Evolutionary conservation across 768 basidiomycete genomes (phyloP).

Genomic region (Pleurotus platypus): DNA sequence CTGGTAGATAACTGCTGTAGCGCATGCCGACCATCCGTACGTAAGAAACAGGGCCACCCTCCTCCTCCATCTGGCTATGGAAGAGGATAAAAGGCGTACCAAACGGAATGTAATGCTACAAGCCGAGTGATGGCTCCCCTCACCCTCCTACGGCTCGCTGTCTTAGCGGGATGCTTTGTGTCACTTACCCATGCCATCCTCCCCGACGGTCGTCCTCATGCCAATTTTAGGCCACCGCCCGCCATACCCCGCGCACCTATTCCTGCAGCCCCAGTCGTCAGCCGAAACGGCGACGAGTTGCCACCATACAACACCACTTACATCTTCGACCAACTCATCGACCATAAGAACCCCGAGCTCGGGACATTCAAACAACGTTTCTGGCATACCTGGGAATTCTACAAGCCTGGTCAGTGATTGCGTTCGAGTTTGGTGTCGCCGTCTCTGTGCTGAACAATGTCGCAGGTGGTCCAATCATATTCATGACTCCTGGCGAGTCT

Average conservation of each 20-base stretch:
- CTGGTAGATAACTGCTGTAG: too few relatives aligned
- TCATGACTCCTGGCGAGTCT: conserved; percentile 64
- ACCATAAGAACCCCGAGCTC: conserved; percentile 48
- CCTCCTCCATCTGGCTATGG: too few relatives aligned
- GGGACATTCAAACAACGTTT: conserved; percentile 76
- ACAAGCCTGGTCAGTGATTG: conserved; percentile 40
- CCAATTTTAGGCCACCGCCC: conserved; percentile 35
- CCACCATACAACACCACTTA: conserved; percentile 47
- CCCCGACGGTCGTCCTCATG: conserved; percentile 36
- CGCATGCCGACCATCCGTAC: too few relatives aligned
- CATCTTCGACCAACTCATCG: conserved; percentile 55
- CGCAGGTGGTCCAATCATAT: conserved; percentile 55
- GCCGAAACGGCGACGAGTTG: conserved; percentile 37
- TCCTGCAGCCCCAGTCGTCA: conserved; percentile 30
- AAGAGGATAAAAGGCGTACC: not conserved
- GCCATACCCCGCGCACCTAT: conserved; percentile 28
- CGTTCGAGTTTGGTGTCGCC: not conserved
- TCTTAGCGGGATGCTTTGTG: conserved; percentile 16
- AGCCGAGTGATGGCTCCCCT: conserved; percentile 7
- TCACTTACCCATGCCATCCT: conserved; percentile 20
- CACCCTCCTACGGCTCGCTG: conserved; percentile 16
- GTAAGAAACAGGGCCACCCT: too few relatives aligned
- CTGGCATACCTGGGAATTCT: conserved; percentile 68
- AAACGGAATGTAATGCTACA: not conserved
- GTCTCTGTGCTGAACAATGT: not conserved